phyloP scores from a whole-genome alignment of 1,284 basidiomycete species.

The Ustilago bromivora region DNA sequence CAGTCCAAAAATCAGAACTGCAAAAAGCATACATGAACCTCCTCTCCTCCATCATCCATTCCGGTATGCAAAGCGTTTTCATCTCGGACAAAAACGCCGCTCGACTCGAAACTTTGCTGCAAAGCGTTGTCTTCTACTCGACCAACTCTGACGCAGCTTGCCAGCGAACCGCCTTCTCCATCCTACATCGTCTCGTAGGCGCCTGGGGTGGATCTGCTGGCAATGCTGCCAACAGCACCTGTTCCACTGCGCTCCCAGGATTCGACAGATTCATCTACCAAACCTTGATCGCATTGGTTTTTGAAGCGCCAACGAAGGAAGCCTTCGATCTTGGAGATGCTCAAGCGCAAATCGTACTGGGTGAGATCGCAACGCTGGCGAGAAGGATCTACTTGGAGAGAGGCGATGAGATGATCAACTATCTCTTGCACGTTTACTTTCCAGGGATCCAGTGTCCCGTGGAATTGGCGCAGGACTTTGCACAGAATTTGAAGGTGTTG shows the following conservation, averaged over 20 bases:
- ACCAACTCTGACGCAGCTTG: slow-evolving; percentile 70
- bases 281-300: slow-evolving; percentile 83
- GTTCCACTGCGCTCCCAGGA: slow-evolving; percentile 76
- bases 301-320: slow-evolving; percentile 82
- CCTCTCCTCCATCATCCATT: slow-evolving; percentile 82
- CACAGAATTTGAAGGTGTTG: slow-evolving; percentile 51
- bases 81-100: slow-evolving; percentile 86
- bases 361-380: slow-evolving; percentile 73
- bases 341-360: slow-evolving; percentile 71
- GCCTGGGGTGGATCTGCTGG: slow-evolving; percentile 77
- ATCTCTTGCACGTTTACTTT: slow-evolving; percentile 82
- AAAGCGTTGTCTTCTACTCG: slow-evolving; percentile 74
- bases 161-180: slow-evolving; percentile 84
- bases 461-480: slow-evolving; percentile 81
- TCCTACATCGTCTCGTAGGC: slow-evolving; percentile 79
- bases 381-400: slow-evolving; percentile 83
- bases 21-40: slow-evolving; percentile 90
- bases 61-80: slow-evolving; percentile 83
- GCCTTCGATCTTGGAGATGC: slow-evolving; percentile 90
- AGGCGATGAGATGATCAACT: slow-evolving; percentile 85
- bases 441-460: slow-evolving; percentile 89
- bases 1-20: slow-evolving; percentile 83
- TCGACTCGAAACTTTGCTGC: slow-evolving; percentile 82
- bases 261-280: slow-evolving; percentile 95
- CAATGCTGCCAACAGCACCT: slow-evolving; percentile 41